phyloP scores from a whole-genome alignment of 2,329 filamentous ascomycete genomes.

The Colletotrichum tabaci region DNA sequence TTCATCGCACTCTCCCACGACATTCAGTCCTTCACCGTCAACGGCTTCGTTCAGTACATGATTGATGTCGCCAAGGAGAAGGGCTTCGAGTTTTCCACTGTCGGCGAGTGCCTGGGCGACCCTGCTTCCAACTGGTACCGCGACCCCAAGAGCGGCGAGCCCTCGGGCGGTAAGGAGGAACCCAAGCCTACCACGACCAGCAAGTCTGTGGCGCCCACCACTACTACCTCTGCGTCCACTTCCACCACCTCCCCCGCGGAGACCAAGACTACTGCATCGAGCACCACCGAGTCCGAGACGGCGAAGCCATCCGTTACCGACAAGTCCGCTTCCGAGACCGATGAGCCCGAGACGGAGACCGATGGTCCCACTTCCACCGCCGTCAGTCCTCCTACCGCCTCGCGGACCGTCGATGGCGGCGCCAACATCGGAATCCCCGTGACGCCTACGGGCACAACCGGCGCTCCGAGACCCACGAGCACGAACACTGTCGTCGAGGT shows the following conservation, averaged over 20 bases:
- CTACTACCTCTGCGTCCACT: slow-evolving; percentile 11
- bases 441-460: slow-evolving; percentile 13
- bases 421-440: slow-evolving; percentile 28
- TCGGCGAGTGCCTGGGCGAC: slow-evolving; percentile 64
- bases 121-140: slow-evolving; percentile 64
- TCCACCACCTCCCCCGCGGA: neutral
- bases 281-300: neutral
- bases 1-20: slow-evolving; percentile 58
- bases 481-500: slow-evolving; percentile 29
- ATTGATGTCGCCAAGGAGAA: slow-evolving; percentile 55
- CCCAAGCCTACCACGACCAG: slow-evolving; percentile 28
- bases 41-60: slow-evolving; percentile 61
- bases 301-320: slow-evolving; percentile 6
- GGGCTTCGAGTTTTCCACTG: slow-evolving; percentile 60
- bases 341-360: slow-evolving; percentile 11
- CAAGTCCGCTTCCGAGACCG: slow-evolving; percentile 7
- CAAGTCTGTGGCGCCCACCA: slow-evolving; percentile 12
- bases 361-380: slow-evolving; percentile 14
- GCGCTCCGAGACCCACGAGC: slow-evolving; percentile 10
- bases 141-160: slow-evolving; percentile 47
- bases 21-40: slow-evolving; percentile 61
- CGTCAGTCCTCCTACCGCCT: slow-evolving; percentile 20
- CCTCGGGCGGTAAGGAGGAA: slow-evolving; percentile 27
- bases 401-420: slow-evolving; percentile 25
- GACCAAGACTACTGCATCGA: neutral